Evolutionary conservation across 2,329 filamentous ascomycete genomes (phyloP).

Genomic region (Penicillium sp.): DNA sequence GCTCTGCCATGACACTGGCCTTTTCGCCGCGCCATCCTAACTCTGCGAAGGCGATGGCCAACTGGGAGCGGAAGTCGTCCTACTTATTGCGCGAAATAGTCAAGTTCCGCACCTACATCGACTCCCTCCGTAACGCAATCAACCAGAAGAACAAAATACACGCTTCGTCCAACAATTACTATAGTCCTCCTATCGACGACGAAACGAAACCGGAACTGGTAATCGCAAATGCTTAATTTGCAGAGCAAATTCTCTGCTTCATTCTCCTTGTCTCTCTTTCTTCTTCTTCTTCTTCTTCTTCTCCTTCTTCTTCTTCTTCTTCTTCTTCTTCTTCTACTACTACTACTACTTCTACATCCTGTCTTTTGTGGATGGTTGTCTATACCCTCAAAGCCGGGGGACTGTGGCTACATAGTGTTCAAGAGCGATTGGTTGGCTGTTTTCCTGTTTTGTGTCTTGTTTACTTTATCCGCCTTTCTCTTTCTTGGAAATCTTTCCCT

Average conservation of each 20-base stretch:
- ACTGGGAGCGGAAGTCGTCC: slow-evolving; percentile 95
- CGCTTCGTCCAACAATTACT: slow-evolving; percentile 22
- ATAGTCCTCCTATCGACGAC: background rate
- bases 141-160: slow-evolving; percentile 70
- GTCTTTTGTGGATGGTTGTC: slow-evolving; percentile 8
- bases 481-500: slow-evolving; percentile 7
- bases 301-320: background rate
- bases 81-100: slow-evolving; percentile 92
- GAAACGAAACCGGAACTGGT: background rate
- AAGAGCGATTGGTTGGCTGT: slow-evolving; percentile 8
- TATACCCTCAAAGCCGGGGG: slow-evolving; percentile 9
- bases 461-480: slow-evolving; percentile 1
- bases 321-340: background rate
- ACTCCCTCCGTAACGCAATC: slow-evolving; percentile 72
- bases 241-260: background rate
- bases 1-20: slow-evolving; percentile 81
- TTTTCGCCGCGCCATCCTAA: slow-evolving; percentile 85
- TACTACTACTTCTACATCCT: background rate
- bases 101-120: slow-evolving; percentile 94
- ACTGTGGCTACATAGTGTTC: slow-evolving; percentile 6
- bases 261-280: background rate
- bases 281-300: background rate
- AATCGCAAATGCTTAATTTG: slow-evolving; percentile 5
- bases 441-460: background rate
- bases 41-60: slow-evolving; percentile 78